Base-by-base conservation (phyloP, 225 moss, liverwort and hornwort genomes). In the Bryoerythrophyllum caledonicum region DNA sequence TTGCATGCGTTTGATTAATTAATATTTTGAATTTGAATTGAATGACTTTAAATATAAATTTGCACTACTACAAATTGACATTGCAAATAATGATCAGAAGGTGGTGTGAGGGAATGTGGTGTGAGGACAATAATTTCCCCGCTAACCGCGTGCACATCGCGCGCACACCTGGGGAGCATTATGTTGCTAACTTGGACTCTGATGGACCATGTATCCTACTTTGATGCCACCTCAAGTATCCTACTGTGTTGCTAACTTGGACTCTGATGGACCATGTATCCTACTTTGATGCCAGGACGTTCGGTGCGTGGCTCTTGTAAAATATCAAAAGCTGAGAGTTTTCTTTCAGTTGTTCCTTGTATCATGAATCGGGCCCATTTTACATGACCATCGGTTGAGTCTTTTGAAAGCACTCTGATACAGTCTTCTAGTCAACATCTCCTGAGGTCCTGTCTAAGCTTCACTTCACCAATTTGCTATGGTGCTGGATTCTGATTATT, bases 121-220 rank as follows among this genome's bases (percentile, higher is more conserved):
- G n/a, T n/a, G n/a, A n/a, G 2, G 86, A 89, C 38, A 62, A 76
- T 0, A 57, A 63, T 49, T 86, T 84, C 63, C 8, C 79, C 25
- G 71, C 78, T 1, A 83, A 83, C 59, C 74, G 71, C 65, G n/a
- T 89, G 52, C 83, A 72, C 32, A 71, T 89, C 3, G 68, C 3
- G 21, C 86, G 86, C 10, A 79, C 70, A 13, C 86, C 83, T 21
- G 55, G 84, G 25, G 75, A 76, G 28, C 63, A 86, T 17, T 83
- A 84, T 70, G 88, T 89, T 46, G 21, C 75, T 53, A 71, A 83
- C 54, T 81, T 86, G 2, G 88, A 88, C 44, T 75, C 81, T 12
- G 41, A 74, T 2, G 75, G 66, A 83, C 16, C 26, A 10, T 34
- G 41, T 63, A 41, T 34, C 40, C 23, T 30, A 30, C 12, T 32